Percentiles rank a stretch among this genome's conserved stretches.
Conservation (phyloP, 2,329 filamentous ascomycete genomes). For the Tolypocladium paradoxum region DNA sequence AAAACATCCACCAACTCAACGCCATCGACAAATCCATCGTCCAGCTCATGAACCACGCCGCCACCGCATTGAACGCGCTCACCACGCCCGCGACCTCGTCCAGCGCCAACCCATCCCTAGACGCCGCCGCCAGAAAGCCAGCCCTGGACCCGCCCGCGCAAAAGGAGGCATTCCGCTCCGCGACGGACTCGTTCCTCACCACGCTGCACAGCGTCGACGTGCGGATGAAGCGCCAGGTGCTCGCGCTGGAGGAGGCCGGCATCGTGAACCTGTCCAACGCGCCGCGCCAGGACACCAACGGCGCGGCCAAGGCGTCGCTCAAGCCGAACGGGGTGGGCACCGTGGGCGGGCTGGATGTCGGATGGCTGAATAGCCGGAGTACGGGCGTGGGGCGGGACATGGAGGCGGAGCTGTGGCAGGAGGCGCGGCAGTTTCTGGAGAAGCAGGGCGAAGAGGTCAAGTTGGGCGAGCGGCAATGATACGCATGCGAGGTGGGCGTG, state of each 20-base stretch:
- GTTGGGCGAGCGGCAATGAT: neutral
- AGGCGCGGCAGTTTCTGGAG: slow-evolving; percentile 26
- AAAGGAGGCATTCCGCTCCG: slow-evolving; percentile 44
- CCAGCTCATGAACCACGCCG: slow-evolving; percentile 31
- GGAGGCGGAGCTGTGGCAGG: slow-evolving; percentile 67
- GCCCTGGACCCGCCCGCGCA: slow-evolving; percentile 36
- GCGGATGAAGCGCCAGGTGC: slow-evolving; percentile 54
- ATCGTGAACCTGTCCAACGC: slow-evolving; percentile 47
- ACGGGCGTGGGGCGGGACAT: slow-evolving; percentile 74
- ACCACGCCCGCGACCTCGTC: slow-evolving; percentile 20
- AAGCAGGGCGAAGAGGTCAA: slow-evolving; percentile 12
- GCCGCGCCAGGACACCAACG: slow-evolving; percentile 19
- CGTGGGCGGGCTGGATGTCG: slow-evolving; percentile 62
- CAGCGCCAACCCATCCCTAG: slow-evolving; percentile 5
- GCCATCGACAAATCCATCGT: slow-evolving; percentile 57
- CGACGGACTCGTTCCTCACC: slow-evolving; percentile 57
- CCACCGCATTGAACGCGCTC: slow-evolving; percentile 33
- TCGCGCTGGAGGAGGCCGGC: slow-evolving; percentile 70
- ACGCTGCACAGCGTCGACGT: slow-evolving; percentile 67
- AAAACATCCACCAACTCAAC: slow-evolving; percentile 72
- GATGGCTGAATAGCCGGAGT: slow-evolving; percentile 79
- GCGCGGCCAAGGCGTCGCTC: slow-evolving; percentile 31
- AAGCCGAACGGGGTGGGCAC: slow-evolving; percentile 44
- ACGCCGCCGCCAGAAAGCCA: slow-evolving; percentile 7
- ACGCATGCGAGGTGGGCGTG: neutral